phyloP scores from a whole-genome alignment of 1,284 basidiomycete genomes.

The Ustilago trichophora region DNA sequence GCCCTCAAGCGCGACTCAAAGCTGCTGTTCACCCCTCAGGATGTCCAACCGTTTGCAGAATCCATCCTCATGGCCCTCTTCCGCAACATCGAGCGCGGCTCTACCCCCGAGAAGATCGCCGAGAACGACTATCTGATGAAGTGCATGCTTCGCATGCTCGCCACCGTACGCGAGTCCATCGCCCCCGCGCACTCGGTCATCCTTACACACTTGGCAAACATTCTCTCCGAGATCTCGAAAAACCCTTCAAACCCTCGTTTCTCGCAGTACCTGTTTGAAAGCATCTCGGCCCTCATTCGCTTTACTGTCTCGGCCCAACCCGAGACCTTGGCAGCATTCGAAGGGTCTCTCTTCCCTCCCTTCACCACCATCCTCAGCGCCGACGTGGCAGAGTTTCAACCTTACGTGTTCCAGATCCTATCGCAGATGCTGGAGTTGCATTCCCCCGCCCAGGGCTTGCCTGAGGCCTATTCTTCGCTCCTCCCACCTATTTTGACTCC shows the following conservation, averaged over 20 bases:
- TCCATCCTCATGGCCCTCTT: slow-evolving; percentile 81
- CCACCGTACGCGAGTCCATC: slow-evolving; percentile 83
- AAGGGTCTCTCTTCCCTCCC: slow-evolving; percentile 78
- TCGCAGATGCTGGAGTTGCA: slow-evolving; percentile 94
- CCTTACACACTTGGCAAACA: slow-evolving; percentile 79
- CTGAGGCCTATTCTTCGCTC: slow-evolving; percentile 80
- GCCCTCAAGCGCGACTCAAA: slow-evolving; percentile 78
- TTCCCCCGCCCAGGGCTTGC: slow-evolving; percentile 69
- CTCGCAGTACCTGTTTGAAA: slow-evolving; percentile 97
- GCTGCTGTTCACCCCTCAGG: slow-evolving; percentile 77
- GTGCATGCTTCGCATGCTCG: slow-evolving; percentile 93
- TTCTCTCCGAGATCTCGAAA: slow-evolving; percentile 86
- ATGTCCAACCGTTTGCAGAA: slow-evolving; percentile 83
- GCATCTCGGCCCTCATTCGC: slow-evolving; percentile 87
- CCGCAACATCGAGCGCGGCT: slow-evolving; percentile 81
- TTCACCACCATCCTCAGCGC: slow-evolving; percentile 88
- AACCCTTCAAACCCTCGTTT: slow-evolving; percentile 98
- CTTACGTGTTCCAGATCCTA: slow-evolving; percentile 95
- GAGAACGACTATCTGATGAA: slow-evolving; percentile 99
- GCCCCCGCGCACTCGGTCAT: slow-evolving; percentile 76
- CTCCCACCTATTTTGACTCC: slow-evolving; percentile 87
- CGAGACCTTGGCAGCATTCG: slow-evolving; percentile 77
- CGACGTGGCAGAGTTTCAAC: slow-evolving; percentile 95
- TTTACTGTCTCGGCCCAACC: slow-evolving; percentile 76
- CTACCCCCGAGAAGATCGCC: slow-evolving; percentile 89